Conservation (phyloP, 805 yeast species). For the Groenewaldozyma tartarivorans region DNA sequence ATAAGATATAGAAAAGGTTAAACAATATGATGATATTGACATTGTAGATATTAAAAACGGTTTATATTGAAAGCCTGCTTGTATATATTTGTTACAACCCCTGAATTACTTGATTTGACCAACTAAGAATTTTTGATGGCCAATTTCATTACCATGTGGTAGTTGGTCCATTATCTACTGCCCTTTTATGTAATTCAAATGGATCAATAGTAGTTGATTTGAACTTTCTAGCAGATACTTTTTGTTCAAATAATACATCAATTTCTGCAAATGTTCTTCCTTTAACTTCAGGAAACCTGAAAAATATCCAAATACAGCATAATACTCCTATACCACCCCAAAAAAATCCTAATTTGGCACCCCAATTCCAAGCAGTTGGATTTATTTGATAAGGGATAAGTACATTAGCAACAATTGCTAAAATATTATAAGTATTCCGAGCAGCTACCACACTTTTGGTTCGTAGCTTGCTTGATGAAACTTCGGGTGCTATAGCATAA, state of each 20-base stretch:
- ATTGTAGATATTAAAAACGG: too few relatives aligned
- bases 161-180: too few relatives aligned
- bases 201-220: too few relatives aligned
- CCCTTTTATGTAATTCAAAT: too few relatives aligned
- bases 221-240: conserved; percentile 24
- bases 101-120: too few relatives aligned
- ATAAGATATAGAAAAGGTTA: too few relatives aligned
- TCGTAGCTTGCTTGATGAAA: conserved; percentile 33
- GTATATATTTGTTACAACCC: too few relatives aligned
- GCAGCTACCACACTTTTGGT: conserved; percentile 35
- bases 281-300: conserved; percentile 51
- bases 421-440: conserved; percentile 24
- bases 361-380: conserved; percentile 22
- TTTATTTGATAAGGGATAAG: conserved; percentile 39
- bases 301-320: conserved; percentile 39
- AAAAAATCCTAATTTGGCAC: conserved; percentile 9
- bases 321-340: conserved; percentile 24
- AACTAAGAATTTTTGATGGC: too few relatives aligned
- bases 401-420: conserved; percentile 12
- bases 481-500: conserved; percentile 33
- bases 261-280: conserved; percentile 51
- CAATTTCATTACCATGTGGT: too few relatives aligned
- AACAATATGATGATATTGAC: too few relatives aligned
- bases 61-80: too few relatives aligned
- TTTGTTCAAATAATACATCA: conserved; percentile 39